These are phyloP conservation scores for Tieghemostelium lacteum DNA, from an alignment of 78 protist genomes.

Conservation along the genomic window DNA sequence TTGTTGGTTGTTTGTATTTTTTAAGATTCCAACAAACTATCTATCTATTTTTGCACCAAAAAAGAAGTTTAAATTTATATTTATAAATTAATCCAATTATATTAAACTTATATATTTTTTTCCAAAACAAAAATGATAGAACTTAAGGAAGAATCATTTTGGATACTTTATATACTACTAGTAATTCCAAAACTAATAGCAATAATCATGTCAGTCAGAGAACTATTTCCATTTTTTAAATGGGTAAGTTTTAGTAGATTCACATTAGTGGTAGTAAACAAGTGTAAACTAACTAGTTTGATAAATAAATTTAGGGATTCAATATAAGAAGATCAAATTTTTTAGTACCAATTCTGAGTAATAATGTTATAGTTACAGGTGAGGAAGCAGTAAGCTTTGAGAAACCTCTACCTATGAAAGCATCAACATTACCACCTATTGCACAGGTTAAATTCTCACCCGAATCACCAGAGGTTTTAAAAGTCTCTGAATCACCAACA, in stretches of 20 bases:
- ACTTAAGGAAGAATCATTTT: slow-evolving; percentile 40
- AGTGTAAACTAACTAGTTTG: neutral
- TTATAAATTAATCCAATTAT: too few species aligned
- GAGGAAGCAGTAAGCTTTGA: slow-evolving; percentile 72
- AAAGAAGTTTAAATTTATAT: too few species aligned
- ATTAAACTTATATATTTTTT: too few species aligned
- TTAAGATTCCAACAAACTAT: too few species aligned
- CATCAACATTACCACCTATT: neutral
- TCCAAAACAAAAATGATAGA: slow-evolving; percentile 15
- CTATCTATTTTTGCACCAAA: too few species aligned
- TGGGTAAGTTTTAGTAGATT: slow-evolving; percentile 56
- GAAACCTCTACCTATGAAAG: slow-evolving; percentile 32
- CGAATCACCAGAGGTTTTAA: neutral
- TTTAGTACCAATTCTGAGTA: slow-evolving; percentile 77
- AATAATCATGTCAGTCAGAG: slow-evolving; percentile 66
- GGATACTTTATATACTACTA: slow-evolving; percentile 37
- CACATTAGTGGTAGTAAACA: neutral
- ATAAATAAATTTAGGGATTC: slow-evolving; percentile 52
- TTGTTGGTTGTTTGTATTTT: too few species aligned
- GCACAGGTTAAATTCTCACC: neutral
- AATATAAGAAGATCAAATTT: slow-evolving; percentile 77
- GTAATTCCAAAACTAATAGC: slow-evolving; percentile 36
- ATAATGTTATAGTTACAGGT: slow-evolving; percentile 80
- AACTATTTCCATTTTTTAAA: slow-evolving; percentile 76
- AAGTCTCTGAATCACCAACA: neutral